These are phyloP conservation scores for Diaporthe sp. DNA, from an alignment of 2,329 filamentous ascomycete genomes.

Conservation along the genomic window DNA sequence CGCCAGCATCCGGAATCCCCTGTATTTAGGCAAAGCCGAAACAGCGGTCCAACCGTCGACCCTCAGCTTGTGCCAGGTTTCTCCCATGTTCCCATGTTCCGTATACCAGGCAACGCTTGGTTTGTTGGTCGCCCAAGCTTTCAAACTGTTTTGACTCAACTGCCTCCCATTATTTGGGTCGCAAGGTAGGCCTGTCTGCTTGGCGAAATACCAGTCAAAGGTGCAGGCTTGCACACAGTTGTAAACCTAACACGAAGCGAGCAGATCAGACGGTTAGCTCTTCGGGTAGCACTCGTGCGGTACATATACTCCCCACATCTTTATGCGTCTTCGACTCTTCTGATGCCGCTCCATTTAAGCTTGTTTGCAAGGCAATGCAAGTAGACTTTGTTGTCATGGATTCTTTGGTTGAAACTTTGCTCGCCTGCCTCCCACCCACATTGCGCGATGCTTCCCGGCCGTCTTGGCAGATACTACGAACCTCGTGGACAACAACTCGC, in stretches of 20 bases:
- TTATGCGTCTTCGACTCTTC: neutral
- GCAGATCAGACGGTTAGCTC: neutral
- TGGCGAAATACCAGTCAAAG: neutral
- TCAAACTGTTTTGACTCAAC: constrained; percentile 7
- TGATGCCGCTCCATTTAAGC: neutral
- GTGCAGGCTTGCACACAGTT: neutral
- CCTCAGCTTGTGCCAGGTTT: neutral
- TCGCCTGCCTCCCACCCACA: neutral
- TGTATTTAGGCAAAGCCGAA: neutral
- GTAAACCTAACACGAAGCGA: neutral
- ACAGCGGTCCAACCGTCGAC: neutral
- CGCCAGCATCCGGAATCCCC: neutral
- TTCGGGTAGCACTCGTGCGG: neutral
- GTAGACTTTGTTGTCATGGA: neutral
- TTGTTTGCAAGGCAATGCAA: neutral
- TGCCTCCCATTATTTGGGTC: neutral
- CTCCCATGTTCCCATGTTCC: neutral
- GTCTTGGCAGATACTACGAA: neutral
- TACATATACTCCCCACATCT: neutral
- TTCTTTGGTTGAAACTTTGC: neutral
- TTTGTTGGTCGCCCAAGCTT: neutral
- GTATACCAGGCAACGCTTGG: neutral
- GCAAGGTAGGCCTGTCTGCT: neutral
- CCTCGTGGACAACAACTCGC: no score
- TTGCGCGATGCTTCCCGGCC: no score